Evolutionary conservation across 768 basidiomycete genomes (phyloP).

Genomic region (Boletus rubroflammeus): DNA sequence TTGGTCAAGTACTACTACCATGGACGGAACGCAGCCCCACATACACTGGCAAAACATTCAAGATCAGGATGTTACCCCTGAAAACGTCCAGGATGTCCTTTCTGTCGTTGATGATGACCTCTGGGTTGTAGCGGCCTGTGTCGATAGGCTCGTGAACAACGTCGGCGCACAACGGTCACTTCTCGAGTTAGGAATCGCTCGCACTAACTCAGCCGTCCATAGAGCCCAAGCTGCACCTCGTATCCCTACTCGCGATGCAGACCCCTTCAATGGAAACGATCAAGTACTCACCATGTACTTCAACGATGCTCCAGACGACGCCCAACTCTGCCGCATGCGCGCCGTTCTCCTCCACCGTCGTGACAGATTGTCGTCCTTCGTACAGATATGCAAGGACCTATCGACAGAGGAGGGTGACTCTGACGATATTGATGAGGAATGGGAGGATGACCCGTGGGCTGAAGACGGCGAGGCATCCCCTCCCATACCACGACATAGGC

Average conservation of each 20-base stretch:
- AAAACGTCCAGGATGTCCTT: slow-evolving; percentile 47
- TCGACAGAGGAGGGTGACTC: slow-evolving; percentile 26
- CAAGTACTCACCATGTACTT: slow-evolving; percentile 51
- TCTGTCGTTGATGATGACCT: slow-evolving; percentile 57
- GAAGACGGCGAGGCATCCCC: slow-evolving; percentile 41
- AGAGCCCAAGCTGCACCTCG: slow-evolving; percentile 41
- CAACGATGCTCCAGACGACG: slow-evolving; percentile 52
- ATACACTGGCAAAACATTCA: slow-evolving; percentile 53
- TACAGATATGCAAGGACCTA: slow-evolving; percentile 50
- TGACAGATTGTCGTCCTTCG: slow-evolving; percentile 71
- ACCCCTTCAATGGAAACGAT: slow-evolving; percentile 15
- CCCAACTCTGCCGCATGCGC: slow-evolving; percentile 63
- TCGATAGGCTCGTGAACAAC: slow-evolving; percentile 63
- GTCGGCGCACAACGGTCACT: slow-evolving; percentile 52
- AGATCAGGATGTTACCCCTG: slow-evolving; percentile 55
- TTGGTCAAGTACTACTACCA: slow-evolving; percentile 15
- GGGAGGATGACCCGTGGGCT: slow-evolving; percentile 62
- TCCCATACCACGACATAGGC: slow-evolving; percentile 17
- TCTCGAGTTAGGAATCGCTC: slow-evolving; percentile 58
- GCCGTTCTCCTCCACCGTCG: slow-evolving; percentile 61
- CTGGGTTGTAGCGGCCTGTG: slow-evolving; percentile 75
- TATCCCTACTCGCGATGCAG: slow-evolving; percentile 17
- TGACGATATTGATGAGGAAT: slow-evolving; percentile 43
- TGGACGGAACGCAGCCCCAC: slow-evolving; percentile 40
- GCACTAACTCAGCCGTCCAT: slow-evolving; percentile 49